A percentile compares a stretch with the other conserved stretches of the same genome.
These are phyloP conservation scores for Bipolaris sorokiniana DNA, from an alignment of 2,329 filamentous ascomycete genomes.

Conservation along the genomic window DNA sequence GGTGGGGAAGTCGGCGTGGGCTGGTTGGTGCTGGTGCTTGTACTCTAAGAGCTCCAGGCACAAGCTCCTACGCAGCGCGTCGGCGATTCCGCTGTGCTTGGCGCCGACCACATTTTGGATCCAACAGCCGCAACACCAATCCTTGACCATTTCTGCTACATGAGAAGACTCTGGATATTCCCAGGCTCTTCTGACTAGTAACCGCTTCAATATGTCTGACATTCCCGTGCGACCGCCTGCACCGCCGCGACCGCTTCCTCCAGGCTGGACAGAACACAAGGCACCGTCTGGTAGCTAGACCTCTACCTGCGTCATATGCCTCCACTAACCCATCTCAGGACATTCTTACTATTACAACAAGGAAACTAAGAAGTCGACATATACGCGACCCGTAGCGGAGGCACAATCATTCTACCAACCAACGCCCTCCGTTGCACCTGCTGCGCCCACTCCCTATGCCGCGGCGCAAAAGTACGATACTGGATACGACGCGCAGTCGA, in stretches of 20 bases:
- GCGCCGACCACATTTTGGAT: conserved; percentile 40
- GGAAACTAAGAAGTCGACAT: conserved; percentile 83
- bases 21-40: conserved; percentile 31
- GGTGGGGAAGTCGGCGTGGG: conserved; percentile 32
- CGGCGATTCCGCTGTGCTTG: conserved; percentile 35
- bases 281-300: conserved; percentile 69
- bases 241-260: conserved; percentile 65
- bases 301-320: conserved; percentile 23
- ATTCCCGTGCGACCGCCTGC: conserved; percentile 41
- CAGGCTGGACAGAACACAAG: conserved; percentile 92
- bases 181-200: not conserved
- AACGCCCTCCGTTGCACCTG: conserved; percentile 10
- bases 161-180: not conserved
- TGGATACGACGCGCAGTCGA: conserved; percentile 47
- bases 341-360: conserved; percentile 90
- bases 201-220: conserved; percentile 31
- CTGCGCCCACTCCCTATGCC: conserved; percentile 8
- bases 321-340: conserved; percentile 55
- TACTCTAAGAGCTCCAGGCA: conserved; percentile 44
- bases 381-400: conserved; percentile 67
- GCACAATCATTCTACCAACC: conserved; percentile 7
- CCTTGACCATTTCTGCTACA: conserved; percentile 6
- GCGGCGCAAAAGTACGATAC: conserved; percentile 17
- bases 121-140: conserved; percentile 24
- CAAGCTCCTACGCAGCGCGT: conserved; percentile 43